Percentiles rank a stretch among this genome's conserved stretches.
These are phyloP conservation scores for Petunia hybrid DNA, from an alignment of 305 asterid species.

Conservation along the genomic window DNA sequence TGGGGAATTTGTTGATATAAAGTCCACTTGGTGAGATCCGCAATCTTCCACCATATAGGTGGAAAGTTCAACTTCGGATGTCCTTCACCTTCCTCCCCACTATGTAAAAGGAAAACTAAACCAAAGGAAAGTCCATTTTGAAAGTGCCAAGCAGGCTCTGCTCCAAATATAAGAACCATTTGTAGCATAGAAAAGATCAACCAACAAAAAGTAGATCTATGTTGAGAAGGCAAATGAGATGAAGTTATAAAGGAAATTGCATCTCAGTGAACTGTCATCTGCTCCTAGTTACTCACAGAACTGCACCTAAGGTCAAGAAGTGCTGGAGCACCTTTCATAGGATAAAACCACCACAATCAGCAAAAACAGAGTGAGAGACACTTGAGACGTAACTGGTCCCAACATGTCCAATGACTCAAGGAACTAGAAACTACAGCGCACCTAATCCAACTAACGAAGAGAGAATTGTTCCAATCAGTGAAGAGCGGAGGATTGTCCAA, in stretches of 20 bases:
- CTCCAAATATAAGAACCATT: not conserved
- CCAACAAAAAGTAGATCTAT: not conserved
- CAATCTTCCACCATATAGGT: slow-evolving; percentile 10
- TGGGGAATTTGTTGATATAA: not conserved
- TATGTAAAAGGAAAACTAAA: not conserved
- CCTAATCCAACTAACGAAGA: no score
- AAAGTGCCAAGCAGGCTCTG: not conserved
- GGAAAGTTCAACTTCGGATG: not conserved
- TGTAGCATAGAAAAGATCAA: not conserved
- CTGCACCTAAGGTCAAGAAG: not conserved
- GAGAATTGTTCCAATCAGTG: no score
- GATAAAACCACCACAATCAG: not conserved
- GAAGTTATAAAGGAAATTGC: slow-evolving; percentile 3
- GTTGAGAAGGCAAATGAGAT: not conserved
- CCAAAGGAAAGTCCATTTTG: not conserved
- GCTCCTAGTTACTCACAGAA: not conserved
- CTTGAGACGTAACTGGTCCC: not conserved
- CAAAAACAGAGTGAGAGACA: slow-evolving; percentile 12
- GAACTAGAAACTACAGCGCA: no score
- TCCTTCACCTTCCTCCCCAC: not conserved
- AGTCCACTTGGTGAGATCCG: not conserved
- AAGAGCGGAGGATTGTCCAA: no score
- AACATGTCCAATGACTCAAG: no score
- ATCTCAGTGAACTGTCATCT: not conserved
- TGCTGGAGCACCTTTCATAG: not conserved